Evolutionary conservation across 2,329 filamentous ascomycete species (phyloP), one percentile per base, ranked within the genome.

Genomic region (Gremmenia infestans): DNA sequence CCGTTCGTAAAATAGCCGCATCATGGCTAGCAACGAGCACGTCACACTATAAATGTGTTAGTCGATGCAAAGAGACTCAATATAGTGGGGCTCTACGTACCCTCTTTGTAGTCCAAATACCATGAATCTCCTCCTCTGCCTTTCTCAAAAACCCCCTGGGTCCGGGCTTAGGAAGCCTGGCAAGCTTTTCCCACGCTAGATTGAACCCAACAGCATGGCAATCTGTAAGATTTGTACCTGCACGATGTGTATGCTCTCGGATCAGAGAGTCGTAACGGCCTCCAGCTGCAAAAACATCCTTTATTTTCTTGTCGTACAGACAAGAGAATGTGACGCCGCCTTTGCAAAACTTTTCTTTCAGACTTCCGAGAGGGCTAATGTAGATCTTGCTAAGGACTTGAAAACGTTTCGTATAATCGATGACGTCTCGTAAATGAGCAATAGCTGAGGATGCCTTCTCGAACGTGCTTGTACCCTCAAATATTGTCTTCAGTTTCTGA

Each of bases 221-320:
- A 65, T 86, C 84, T 54, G 82, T 78, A 45, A 81, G 76, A 55
- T 81, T 81, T 23, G 78, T 80, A 42, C 83, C 78, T 43, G 85
- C 81, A 60, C 85, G 87, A 5, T 89, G 88, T 8, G 86, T 82
- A 67, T 95, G 89, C 58, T 95, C 89, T 68, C 86, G 85, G 61
- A 99, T 93, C 19, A 99, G 76, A 48, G 85, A 84, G 70, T 99
- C 95, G 69, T 99, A 99, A 49, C 94, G 84, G 2, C 94, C 94
- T 50, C 95, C 94, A 35, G 92, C 94, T 5, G 93, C 94, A 67
- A 97, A 91, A 0, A 97, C 89, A 63, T 94, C 88, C 64, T 82
- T 86, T 59, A 87, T 82, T 69, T 91, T 95, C 59, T 82, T 86
- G 69, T 97, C 93, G 61, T 92, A 91, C 2, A 97, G 75, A 66